phyloP scores from a whole-genome alignment of 1,284 basidiomycete species.

The Austroboletus niveus region DNA sequence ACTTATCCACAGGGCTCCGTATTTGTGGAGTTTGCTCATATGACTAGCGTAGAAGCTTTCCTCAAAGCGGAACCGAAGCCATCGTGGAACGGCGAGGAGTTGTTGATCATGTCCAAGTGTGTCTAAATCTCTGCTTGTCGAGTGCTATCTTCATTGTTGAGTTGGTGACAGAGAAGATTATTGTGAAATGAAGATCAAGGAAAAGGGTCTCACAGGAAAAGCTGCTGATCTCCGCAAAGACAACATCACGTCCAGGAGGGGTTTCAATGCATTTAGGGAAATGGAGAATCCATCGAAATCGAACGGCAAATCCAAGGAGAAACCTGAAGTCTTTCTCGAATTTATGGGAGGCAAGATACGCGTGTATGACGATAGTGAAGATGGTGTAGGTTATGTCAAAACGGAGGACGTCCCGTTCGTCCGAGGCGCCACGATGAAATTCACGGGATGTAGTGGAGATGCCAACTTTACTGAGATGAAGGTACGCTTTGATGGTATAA shows the following conservation, averaged over 20 bases:
- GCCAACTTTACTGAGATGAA: constrained; percentile 72
- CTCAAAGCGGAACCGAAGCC: constrained; percentile 79
- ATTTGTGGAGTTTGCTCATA: constrained; percentile 87
- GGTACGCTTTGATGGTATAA: constrained; percentile 34
- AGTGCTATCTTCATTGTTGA: neutral
- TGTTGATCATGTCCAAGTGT: constrained; percentile 88
- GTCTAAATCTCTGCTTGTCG: constrained; percentile 19
- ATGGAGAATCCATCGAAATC: constrained; percentile 50
- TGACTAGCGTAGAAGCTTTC: constrained; percentile 73
- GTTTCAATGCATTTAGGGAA: constrained; percentile 91
- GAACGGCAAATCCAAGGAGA: constrained; percentile 43
- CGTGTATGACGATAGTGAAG: constrained; percentile 61
- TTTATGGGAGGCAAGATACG: constrained; percentile 66
- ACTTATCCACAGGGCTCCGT: constrained; percentile 71
- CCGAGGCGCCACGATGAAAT: constrained; percentile 73
- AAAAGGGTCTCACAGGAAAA: constrained; percentile 83
- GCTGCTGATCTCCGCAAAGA: constrained; percentile 57
- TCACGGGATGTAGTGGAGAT: constrained; percentile 66
- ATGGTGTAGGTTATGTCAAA: constrained; percentile 59
- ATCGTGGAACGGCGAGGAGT: constrained; percentile 70
- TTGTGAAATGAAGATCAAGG: constrained; percentile 96
- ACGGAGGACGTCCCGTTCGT: constrained; percentile 70
- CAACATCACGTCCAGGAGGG: constrained; percentile 47
- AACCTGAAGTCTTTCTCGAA: constrained; percentile 65
- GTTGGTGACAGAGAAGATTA: constrained; percentile 68